Conservation (phyloP, 148 eudicot species). For the Rhododendron kiyosumense region DNA sequence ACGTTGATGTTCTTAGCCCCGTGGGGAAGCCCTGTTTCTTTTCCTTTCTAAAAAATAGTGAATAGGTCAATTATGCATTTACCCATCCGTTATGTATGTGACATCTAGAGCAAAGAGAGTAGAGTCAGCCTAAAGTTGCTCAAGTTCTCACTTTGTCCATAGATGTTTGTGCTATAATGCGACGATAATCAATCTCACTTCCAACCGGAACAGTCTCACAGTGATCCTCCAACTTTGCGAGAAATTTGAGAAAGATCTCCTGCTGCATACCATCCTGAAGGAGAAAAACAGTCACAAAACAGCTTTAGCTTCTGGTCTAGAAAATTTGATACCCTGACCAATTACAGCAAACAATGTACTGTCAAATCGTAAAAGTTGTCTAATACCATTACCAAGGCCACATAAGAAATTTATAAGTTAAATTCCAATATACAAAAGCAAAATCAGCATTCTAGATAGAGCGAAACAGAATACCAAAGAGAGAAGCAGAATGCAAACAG, state of each 20-base stretch:
- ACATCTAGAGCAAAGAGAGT: background rate
- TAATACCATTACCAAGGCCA: background rate
- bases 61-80: background rate
- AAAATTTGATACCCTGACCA: background rate
- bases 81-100: background rate
- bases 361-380: background rate
- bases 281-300: slow-evolving; percentile 3
- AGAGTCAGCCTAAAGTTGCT: background rate
- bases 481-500: background rate
- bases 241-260: slow-evolving; percentile 67
- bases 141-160: slow-evolving; percentile 47
- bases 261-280: slow-evolving; percentile 95
- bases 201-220: slow-evolving; percentile 71
- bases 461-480: background rate
- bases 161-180: slow-evolving; percentile 69
- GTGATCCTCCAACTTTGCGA: slow-evolving; percentile 64
- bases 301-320: background rate
- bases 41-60: background rate
- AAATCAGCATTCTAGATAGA: background rate
- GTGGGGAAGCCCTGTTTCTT: background rate
- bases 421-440: background rate
- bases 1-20: background rate
- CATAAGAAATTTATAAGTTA: background rate
- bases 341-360: background rate
- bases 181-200: slow-evolving; percentile 92